These are phyloP conservation scores for Ustilago loliicola DNA, from an alignment of 1,284 basidiomycete genomes.

Conservation along the genomic window DNA sequence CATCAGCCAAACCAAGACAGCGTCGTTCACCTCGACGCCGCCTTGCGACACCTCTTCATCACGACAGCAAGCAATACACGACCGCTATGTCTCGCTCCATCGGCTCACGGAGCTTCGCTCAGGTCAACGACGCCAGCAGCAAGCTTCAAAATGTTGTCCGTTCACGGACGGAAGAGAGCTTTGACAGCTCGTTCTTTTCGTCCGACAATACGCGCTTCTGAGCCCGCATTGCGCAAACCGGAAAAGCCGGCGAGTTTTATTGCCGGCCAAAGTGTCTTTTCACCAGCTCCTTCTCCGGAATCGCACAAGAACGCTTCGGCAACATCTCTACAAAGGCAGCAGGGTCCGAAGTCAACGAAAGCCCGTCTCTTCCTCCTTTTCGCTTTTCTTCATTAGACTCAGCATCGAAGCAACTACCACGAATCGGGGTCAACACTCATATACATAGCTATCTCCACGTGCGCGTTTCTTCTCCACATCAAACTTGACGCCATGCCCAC, in stretches of 20 bases:
- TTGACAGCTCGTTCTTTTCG: conserved; percentile 9
- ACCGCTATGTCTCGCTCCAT: too few species aligned
- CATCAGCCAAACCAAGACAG: too few species aligned
- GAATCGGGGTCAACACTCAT: neutral
- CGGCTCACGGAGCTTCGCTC: too few species aligned
- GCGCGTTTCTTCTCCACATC: neutral
- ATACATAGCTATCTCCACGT: too few species aligned
- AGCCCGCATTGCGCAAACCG: conserved; percentile 6
- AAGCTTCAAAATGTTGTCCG: neutral
- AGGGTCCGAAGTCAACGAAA: neutral
- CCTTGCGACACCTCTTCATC: neutral
- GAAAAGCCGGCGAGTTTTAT: conserved; percentile 28
- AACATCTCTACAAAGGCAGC: conserved; percentile 3
- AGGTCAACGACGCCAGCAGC: too few species aligned
- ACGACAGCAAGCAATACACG: too few species aligned
- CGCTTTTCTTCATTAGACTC: neutral
- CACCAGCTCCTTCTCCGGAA: neutral
- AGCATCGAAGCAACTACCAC: neutral
- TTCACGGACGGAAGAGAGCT: conserved; percentile 16
- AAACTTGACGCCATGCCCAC: conserved; percentile 28
- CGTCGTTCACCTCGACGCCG: neutral
- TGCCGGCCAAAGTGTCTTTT: conserved; percentile 14
- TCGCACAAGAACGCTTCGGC: conserved; percentile 3
- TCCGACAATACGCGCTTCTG: conserved; percentile 18
- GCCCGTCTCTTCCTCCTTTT: neutral